Base-by-base conservation (phyloP, 1,139 yeast species). In the Candida frijolesensis region DNA sequence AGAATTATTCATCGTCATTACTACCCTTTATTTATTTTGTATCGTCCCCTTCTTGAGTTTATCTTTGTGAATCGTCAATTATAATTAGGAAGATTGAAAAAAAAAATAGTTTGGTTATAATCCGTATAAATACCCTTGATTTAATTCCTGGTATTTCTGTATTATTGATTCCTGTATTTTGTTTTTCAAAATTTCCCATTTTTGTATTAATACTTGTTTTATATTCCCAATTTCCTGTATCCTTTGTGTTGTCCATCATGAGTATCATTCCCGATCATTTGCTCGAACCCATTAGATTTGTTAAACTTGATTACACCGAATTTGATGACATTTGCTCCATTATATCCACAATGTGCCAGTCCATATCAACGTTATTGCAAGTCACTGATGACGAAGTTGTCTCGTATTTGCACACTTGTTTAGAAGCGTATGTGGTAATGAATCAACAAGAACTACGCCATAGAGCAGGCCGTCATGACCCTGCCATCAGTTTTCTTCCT, bases 361-460 rank as follows among this genome's bases (percentile, higher is more conserved):
- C 48, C 4, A 19, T 41, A 15, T 38, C 32, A 5, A 45, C 44
- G 2, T 45, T 32, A n/a, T 39, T 45, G 12, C 48, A 45, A 45
- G 44, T 45, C 4, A 34, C 38, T 6, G 40, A 45, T 9, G 40
- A 39, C 10, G 48, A 47, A 30, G 42, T 47, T 2, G 34, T 50
- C 5, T 18, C 43, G 14, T 50, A 50, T 25, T 33, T 50, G 12
- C 52, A 50, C 18, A 41, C 45, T 1, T 50, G 52, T 39, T 41
- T 50, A 14, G 43, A 44, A 14, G 47, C 46, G 3, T 50, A 50
- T 38, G 43, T 45, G 10, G 40, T 50, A 12, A 43, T 50, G 3
- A 50, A 50, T 29, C 52, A 50, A 47, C 50, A 47, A 42, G 25
- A 41, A 8, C 18, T 44, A 40, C 45, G 50, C 11, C 18, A 14